Evolutionary conservation across 2,329 filamentous ascomycete genomes (phyloP), one percentile per base, ranked within the genome.

Genomic region (Xylariaceae sp.): DNA sequence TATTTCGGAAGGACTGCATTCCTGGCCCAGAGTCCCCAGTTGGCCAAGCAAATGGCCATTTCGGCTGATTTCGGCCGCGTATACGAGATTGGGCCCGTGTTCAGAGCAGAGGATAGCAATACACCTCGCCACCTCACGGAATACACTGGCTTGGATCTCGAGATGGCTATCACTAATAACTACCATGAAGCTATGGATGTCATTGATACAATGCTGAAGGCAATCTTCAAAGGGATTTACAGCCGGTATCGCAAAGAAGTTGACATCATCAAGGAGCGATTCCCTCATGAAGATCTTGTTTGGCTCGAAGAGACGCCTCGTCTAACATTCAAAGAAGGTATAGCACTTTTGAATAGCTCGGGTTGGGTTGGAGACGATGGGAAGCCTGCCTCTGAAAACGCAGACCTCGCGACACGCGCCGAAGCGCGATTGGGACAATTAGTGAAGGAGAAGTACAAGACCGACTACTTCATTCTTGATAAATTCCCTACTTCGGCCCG

Each of bases 101-200:
- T 96, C 78, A 85, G 91, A 62, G 91, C 91, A 0, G 91, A 96
- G 70, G 95, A 96, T 74, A 95, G 89, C 67, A 96, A 96, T 71
- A 96, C 91, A 0, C 91, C 96, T 67, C 85, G 91, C 39, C 91
- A 96, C 70, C 77, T 96, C 77, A 96, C 91, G 0, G 91, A 96
- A 70, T 96, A 95, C 69, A 96, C 91, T 3, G 91, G 91, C 53
- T 77, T 96, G 32, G 91, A 96, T 78, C 72, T 96, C 19, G 91
- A 96, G 68, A 96, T 96, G 92, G 81, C 86, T 2, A 89, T 96
- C 60, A 86, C 91, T 48, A 84, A 88, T 64, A 86, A 95, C 70
- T 96, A 96, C 69, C 87, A 95, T 65, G 91, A 96, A 71, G 88
- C 91, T 49, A 80, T 96, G 34, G 77, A 84, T 39, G 78, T 88